These are phyloP conservation scores for Candida maesae DNA, from an alignment of 805 yeast species.

Conservation along the genomic window DNA sequence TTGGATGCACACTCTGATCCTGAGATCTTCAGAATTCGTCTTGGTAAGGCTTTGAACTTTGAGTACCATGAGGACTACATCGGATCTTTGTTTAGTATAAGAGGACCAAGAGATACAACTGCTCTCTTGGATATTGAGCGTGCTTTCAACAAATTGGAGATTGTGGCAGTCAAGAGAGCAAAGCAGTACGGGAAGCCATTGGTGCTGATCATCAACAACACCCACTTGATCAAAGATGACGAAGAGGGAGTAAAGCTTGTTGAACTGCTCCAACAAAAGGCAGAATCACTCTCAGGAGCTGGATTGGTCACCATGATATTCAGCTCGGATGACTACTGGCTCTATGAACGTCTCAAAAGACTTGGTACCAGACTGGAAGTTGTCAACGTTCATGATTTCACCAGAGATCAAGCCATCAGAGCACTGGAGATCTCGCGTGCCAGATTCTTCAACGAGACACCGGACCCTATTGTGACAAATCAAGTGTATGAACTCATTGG, in stretches of 20 bases:
- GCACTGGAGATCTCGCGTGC: slow-evolving; percentile 52
- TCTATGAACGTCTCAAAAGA: slow-evolving; percentile 68
- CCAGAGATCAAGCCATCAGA: slow-evolving; percentile 48
- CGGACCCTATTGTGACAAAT: slow-evolving; percentile 42
- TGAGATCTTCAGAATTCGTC: slow-evolving; percentile 70
- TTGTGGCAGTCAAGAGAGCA: slow-evolving; percentile 55
- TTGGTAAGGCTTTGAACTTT: slow-evolving; percentile 73
- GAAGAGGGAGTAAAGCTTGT: slow-evolving; percentile 69
- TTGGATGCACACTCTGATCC: slow-evolving; percentile 86
- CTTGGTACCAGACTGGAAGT: slow-evolving; percentile 74
- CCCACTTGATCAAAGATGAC: slow-evolving; percentile 72
- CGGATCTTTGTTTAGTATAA: slow-evolving; percentile 73
- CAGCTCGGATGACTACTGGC: slow-evolving; percentile 85
- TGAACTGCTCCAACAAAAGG: slow-evolving; percentile 78
- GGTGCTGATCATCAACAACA: slow-evolving; percentile 65
- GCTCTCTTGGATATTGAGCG: slow-evolving; percentile 79
- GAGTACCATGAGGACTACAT: slow-evolving; percentile 77
- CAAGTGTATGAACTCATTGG: slow-evolving; percentile 68
- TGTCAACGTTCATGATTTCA: slow-evolving; percentile 62
- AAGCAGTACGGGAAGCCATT: slow-evolving; percentile 48
- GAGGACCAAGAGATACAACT: slow-evolving; percentile 84
- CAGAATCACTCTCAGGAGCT: slow-evolving; percentile 71
- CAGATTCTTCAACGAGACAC: slow-evolving; percentile 35
- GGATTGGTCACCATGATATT: slow-evolving; percentile 50
- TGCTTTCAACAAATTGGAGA: slow-evolving; percentile 72